A percentile compares a stretch with the other conserved stretches of the same genome.
phyloP scores from a whole-genome alignment of 805 yeast species.

The Myxozyma lipomycoides region DNA sequence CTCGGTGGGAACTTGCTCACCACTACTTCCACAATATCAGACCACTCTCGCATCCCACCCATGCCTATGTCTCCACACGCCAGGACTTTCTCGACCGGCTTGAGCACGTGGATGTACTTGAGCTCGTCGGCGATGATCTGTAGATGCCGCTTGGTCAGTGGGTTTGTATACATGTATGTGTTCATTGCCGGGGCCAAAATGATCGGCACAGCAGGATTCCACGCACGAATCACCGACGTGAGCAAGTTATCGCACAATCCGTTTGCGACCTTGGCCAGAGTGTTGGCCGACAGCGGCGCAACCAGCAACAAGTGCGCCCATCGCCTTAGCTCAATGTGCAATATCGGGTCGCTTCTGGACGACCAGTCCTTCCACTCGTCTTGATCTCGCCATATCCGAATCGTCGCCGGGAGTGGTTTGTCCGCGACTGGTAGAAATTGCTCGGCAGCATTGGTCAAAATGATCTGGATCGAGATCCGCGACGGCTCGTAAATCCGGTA shows the following conservation, averaged over 20 bases:
- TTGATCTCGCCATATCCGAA: constrained; percentile 84
- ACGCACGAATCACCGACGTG: constrained; percentile 86
- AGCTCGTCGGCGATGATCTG: constrained; percentile 76
- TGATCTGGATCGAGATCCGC: constrained; percentile 75
- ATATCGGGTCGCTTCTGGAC: constrained; percentile 75
- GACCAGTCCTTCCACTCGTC: constrained; percentile 96
- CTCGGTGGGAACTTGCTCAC: constrained; percentile 53
- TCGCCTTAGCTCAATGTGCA: constrained; percentile 88
- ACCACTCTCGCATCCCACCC: constrained; percentile 99
- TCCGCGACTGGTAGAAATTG: constrained; percentile 53
- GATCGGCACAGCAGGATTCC: constrained; percentile 91
- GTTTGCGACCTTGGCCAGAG: constrained; percentile 79
- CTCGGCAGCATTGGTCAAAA: constrained; percentile 80
- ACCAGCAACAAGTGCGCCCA: constrained; percentile 94
- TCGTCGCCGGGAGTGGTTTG: constrained; percentile 55
- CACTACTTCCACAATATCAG: constrained; percentile 82
- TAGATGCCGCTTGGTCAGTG: constrained; percentile 80
- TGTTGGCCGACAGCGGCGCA: constrained; percentile 94
- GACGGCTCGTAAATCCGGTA: constrained; percentile 73
- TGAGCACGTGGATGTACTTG: constrained; percentile 92
- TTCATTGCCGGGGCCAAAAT: constrained; percentile 95
- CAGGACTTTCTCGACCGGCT: constrained; percentile 90
- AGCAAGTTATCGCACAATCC: constrained; percentile 91
- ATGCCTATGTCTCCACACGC: constrained; percentile 97
- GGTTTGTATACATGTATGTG: constrained; percentile 83